Base-by-base conservation (phyloP, 306 rosid genomes). In the Cucurbita pepo region DNA sequence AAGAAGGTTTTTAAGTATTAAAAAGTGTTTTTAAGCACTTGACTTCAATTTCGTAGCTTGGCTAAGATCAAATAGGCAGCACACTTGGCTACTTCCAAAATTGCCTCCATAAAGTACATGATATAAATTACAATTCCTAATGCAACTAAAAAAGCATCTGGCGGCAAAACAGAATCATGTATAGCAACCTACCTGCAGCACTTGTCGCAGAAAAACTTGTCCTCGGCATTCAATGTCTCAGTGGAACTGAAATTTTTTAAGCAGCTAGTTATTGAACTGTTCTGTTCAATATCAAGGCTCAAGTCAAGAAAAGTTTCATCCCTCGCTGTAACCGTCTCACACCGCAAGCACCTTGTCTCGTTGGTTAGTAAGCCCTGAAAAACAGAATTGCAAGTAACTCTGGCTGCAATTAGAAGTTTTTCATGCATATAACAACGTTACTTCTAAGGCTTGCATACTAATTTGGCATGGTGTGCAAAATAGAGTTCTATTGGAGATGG, bases 221-320 rank as follows among this genome's bases (percentile, higher is more conserved):
- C 99, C 81, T 95, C 97, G 0, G 99, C 99, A 73, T 95, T 91
- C 91, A 95, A 77, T 5, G 95, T 95, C 82, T 95, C 99, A 1
- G 99, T 95, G 62, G 99, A 95, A 78, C 99, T 95, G 87, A 95
- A 95, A 85, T 95, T 95, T 82, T 95, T 95, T 90, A 95, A 83
- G 73, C 99, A 95, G 88, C 97, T 89, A 66, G 99, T 95, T 80
- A 95, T 89, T 78, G 99, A 95, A 83, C 97, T 95, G 86, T 95
- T 95, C 78, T 91, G 99, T 75, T 95, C 99, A 78, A 95, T 95
- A 80, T 95, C 99, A 65, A 95, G 97, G 88, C 99, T 95, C 86
- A 95, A 81, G 85, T 95, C 99, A 2, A 91, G 78, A 83, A 88
- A 95, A n/a, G 95, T 95, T 83, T 95, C 99, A 73, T 95, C 99